Conservation (phyloP, 2,329 filamentous ascomycete species). For the Epicoccum sorghinum region DNA sequence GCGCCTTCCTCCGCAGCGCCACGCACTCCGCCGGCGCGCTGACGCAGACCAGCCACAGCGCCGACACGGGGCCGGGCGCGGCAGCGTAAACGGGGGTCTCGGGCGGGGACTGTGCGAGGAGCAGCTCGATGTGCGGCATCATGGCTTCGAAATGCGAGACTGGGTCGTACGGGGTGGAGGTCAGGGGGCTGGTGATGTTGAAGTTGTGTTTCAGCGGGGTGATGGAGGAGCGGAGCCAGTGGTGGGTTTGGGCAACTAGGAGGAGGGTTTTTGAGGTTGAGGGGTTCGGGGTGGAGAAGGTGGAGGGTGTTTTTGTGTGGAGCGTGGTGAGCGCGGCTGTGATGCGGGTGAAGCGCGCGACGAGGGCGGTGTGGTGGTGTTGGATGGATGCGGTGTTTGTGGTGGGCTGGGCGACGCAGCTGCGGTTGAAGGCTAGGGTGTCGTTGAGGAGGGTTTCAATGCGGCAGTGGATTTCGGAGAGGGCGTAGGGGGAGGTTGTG, state of each 20-base stretch:
- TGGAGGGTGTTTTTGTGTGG: too few relatives aligned
- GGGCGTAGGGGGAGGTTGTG: constrained; percentile 1
- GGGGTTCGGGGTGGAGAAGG: background rate
- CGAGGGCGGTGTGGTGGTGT: constrained; percentile 7
- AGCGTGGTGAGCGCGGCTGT: background rate
- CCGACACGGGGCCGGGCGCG: constrained; percentile 30
- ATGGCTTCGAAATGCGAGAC: constrained; percentile 22
- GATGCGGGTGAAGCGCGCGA: constrained; percentile 15
- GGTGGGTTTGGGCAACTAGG: constrained; percentile 21
- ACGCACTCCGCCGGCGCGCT: constrained; percentile 27
- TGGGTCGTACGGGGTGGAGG: constrained; percentile 25
- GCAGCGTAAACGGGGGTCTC: constrained; percentile 35
- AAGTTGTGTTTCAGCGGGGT: constrained; percentile 18
- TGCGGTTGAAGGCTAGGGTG: constrained; percentile 34
- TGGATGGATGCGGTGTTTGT: constrained; percentile 22
- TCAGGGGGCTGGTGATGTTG: constrained; percentile 16
- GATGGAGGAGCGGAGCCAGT: constrained; percentile 21
- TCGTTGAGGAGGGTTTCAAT: constrained; percentile 34
- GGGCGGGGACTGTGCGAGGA: constrained; percentile 7
- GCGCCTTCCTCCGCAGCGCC: constrained; percentile 31
- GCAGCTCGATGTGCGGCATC: constrained; percentile 23
- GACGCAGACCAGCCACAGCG: constrained; percentile 34
- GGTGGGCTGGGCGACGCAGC: constrained; percentile 13
- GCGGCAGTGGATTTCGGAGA: constrained; percentile 22
- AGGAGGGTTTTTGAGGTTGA: constrained; percentile 18